Conservation (phyloP, 805 yeast species). For the Hanseniaspora lachancei region DNA sequence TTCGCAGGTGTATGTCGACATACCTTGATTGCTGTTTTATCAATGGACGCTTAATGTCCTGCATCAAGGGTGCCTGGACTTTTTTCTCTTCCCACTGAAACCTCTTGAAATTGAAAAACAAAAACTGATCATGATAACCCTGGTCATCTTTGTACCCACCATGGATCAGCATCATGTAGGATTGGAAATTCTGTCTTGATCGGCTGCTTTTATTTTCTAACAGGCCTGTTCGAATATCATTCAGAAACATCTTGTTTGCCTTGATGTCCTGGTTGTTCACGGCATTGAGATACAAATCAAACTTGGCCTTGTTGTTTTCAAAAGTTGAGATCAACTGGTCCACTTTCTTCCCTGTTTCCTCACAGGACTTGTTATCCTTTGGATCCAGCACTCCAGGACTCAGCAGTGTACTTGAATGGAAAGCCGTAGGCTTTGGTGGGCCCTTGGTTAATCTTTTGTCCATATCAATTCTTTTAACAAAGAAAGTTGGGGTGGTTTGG, state of each 20-base stretch:
- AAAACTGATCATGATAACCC: neutral
- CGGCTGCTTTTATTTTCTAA: neutral
- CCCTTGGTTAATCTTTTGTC: neutral
- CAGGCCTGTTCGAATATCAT: neutral
- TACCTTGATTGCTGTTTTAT: neutral
- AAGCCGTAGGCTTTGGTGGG: neutral
- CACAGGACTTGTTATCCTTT: neutral
- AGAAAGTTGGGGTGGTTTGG: neutral
- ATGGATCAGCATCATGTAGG: neutral
- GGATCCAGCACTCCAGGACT: neutral
- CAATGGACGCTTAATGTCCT: neutral
- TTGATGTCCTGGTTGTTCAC: neutral
- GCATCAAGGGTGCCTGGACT: neutral
- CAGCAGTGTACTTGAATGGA: conserved; percentile 7
- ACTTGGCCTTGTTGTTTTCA: neutral
- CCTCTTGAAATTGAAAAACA: neutral
- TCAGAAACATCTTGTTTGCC: neutral
- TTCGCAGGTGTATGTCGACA: neutral
- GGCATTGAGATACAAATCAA: neutral
- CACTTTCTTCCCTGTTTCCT: neutral
- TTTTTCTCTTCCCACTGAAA: conserved; percentile 1
- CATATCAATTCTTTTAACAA: neutral
- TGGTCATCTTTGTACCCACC: neutral
- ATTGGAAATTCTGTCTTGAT: neutral
- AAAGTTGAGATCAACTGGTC: neutral